These are phyloP conservation scores for Saccharomycopsis hybrid DNA, from an alignment of 1,139 yeast genomes.

Conservation along the genomic window DNA sequence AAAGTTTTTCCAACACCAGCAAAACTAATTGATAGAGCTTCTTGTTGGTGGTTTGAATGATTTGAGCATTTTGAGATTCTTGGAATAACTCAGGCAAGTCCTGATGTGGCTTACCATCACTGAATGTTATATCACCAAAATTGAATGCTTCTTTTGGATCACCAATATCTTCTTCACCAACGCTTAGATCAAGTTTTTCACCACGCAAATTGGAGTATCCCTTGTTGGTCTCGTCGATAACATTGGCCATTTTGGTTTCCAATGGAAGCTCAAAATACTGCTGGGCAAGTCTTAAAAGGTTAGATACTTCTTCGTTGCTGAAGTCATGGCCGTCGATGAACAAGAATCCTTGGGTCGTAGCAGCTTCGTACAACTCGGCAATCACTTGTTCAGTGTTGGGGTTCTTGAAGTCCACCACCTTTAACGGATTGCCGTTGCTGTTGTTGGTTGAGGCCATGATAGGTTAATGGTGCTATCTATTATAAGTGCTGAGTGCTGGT, in stretches of 20 bases:
- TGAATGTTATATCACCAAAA: conserved; percentile 29
- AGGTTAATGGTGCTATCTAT: too few species aligned
- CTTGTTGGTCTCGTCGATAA: conserved; percentile 46
- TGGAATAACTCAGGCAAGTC: conserved; percentile 40
- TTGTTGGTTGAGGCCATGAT: too few species aligned
- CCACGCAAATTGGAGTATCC: conserved; percentile 59
- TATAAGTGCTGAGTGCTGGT: too few species aligned
- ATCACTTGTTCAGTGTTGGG: conserved; percentile 38
- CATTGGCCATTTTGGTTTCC: conserved; percentile 40
- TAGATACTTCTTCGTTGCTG: conserved; percentile 49
- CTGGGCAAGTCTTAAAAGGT: conserved; percentile 45
- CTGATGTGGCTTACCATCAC: conserved; percentile 32
- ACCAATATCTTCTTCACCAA: conserved; percentile 48
- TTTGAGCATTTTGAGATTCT: conserved; percentile 29
- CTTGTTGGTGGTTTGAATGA: conserved; percentile 31
- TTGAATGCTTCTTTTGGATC: conserved; percentile 61
- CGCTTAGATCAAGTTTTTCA: conserved; percentile 46
- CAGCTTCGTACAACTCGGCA: conserved; percentile 52
- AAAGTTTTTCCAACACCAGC: conserved; percentile 42
- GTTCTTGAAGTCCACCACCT: conserved; percentile 50
- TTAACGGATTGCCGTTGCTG: conserved; percentile 34
- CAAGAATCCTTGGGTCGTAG: conserved; percentile 62
- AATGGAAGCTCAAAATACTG: conserved; percentile 48
- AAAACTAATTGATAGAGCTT: conserved; percentile 35
- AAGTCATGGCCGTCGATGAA: conserved; percentile 71